Base-by-base conservation (phyloP, 192 early-diverging fungal species). In the Backusella luteola region DNA sequence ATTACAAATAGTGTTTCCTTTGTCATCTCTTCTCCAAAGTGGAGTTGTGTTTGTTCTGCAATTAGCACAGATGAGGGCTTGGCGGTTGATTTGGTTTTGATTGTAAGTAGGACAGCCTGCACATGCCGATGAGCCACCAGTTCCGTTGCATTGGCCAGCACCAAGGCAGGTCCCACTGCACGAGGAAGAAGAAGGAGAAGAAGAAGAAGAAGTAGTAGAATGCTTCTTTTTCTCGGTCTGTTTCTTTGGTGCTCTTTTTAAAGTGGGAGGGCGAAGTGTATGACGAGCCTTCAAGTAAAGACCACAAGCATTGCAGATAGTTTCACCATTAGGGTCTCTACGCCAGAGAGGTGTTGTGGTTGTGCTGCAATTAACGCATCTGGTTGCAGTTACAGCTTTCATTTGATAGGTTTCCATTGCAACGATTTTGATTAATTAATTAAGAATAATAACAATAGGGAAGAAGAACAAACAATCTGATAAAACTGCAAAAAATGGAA, bases 271-370 rank as follows among this genome's bases (percentile, higher is more conserved):
- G 32, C 87, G 75, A 52, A 82, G 78, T n/a, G 85, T 79, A 53
- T 88, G 86, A n/a, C 85, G 78, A 42, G 87, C 87, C 69, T 88
- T 89, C 69, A 80, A 77, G 66, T 89, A 89, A 23, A 89, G 80
- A 32, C 88, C 98, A 84, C 98, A 99, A 1, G 97, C 97, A 74
- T 99, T 99, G 82, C 98, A 99, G 46, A 99, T 93, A 19, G 95
- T 92, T 67, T 95, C 92, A 73, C 97, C 98, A 52, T 89, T 88
- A 17, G 89, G 88, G 73, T 94, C 91, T 66, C 96, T 85, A 34
- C 98, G 85, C 98, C 98, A 99, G 39, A 99, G 86, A 4, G 96
- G 92, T 14, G 98, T 99, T 21, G 91, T 90, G 12, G 91, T 97
- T 0, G 95, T 97, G 9, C 84, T 80, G 86, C 98, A 99, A 89